Evolutionary conservation across 345 rosid genomes (phyloP), one percentile per base, ranked within the genome.

Genomic region (Eucalyptus microcorys): DNA sequence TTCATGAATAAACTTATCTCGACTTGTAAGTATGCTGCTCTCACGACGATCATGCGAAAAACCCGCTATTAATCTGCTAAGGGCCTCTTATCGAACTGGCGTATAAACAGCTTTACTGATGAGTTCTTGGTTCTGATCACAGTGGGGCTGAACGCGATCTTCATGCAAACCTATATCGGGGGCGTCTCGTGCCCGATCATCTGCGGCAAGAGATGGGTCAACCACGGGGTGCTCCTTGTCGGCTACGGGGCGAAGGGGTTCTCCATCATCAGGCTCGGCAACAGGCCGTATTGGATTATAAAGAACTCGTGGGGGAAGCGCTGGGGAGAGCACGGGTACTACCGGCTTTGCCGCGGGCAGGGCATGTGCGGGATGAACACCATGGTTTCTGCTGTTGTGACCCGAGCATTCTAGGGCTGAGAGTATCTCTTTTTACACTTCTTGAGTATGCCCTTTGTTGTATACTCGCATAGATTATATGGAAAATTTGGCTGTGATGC

Each of bases 151-250:
- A 97, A 96, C 81, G 96, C 98, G 6, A 92, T 95, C 53, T 96
- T 93, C 92, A 96, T 97, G 99, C 99, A 96, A 88, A 97, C 99
- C 1, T 96, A 95, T 91, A 93, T 97, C 7, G 97, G 99, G 2
- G 99, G 99, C 7, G 99, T 96, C 12, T 97, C 99, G 8, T 96
- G 99, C 87, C 99, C 98, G 5, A 89, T 97, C 26, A 95, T 97
- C 24, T 96, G 98, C 53, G 93, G 96, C 90, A 96, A 96, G 95
- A 95, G 89, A 86, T 79, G 91, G 92, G 42, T 96, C 43, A 95
- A 95, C 92, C 99, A 96, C 52, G 97, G 99, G 4, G 99, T 96
- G 68, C 91, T 96, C 27, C 95, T 96, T 1, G 97, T 95, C 16
- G 98, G 99, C 40, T 96, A 96, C 50, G 98, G 97, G 1, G 91